Evolutionary conservation across 176 grass and related monocot genomes (phyloP).

Genomic region (Eragrostis curvula): DNA sequence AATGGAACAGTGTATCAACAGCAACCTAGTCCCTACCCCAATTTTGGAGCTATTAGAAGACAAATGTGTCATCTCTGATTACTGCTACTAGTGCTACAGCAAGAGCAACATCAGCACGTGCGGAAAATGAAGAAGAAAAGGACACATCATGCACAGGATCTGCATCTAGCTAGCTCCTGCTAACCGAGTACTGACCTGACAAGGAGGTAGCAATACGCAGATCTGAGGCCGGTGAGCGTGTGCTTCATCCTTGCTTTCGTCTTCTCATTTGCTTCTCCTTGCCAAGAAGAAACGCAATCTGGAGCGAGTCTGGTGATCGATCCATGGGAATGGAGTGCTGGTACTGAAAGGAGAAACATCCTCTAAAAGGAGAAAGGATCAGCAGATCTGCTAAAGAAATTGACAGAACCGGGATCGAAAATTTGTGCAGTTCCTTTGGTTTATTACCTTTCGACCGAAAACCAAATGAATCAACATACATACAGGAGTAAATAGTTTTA

Average conservation of each 20-base stretch:
- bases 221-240: conserved; percentile 30
- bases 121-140: conserved; percentile 32
- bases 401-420: neutral
- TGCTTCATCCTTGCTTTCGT: neutral
- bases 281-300: neutral
- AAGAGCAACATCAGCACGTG: conserved; percentile 29
- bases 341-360: neutral
- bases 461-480: neutral
- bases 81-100: neutral
- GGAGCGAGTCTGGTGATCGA: conserved; percentile 10
- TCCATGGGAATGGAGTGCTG: neutral
- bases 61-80: conserved; percentile 2
- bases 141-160: conserved; percentile 46
- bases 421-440: neutral
- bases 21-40: conserved; percentile 36
- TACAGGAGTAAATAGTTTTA: conserved; percentile 10
- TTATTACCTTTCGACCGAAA: neutral
- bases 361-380: neutral
- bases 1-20: conserved; percentile 46
- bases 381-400: conserved; percentile 40
- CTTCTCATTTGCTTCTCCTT: neutral
- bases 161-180: conserved; percentile 20
- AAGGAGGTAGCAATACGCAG: conserved; percentile 23
- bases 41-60: conserved; percentile 17
- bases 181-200: conserved; percentile 12